Percentiles rank a stretch among this genome's conserved stretches.
Conservation (phyloP, 768 basidiomycete species). For the Hypholoma fasciculare region DNA sequence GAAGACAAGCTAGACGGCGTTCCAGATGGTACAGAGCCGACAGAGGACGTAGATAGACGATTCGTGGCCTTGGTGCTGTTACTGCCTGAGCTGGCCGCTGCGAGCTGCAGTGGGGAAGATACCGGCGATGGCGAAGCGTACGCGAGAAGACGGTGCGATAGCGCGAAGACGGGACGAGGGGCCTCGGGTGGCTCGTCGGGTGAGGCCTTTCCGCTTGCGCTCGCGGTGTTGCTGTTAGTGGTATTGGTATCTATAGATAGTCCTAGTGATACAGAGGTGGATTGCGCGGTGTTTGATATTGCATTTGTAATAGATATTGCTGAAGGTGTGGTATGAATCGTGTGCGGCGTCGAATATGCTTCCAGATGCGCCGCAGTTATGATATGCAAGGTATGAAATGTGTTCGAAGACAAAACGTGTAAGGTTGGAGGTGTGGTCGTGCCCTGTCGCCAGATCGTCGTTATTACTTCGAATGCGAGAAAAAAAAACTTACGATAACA, state of each 20-base stretch:
- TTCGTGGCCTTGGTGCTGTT: slow-evolving; percentile 2
- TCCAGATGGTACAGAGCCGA: slow-evolving; percentile 6
- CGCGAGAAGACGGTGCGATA: slow-evolving; percentile 64
- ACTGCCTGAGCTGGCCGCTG: background rate
- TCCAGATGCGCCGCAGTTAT: slow-evolving; percentile 48
- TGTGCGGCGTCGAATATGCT: slow-evolving; percentile 39
- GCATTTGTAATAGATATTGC: slow-evolving; percentile 15
- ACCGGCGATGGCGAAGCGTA: slow-evolving; percentile 37
- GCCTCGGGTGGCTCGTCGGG: slow-evolving; percentile 1
- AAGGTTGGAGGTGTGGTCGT: slow-evolving; percentile 56
- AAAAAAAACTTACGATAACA: slow-evolving; percentile 49
- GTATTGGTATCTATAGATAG: slow-evolving; percentile 7
- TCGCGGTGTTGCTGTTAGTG: background rate
- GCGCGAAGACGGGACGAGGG: slow-evolving; percentile 55
- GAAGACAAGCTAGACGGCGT: slow-evolving; percentile 11
- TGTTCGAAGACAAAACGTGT: slow-evolving; percentile 55
- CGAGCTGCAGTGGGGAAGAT: background rate
- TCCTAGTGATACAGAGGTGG: slow-evolving; percentile 9
- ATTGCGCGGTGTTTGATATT: slow-evolving; percentile 9
- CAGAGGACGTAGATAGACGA: slow-evolving; percentile 21
- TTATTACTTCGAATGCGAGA: background rate
- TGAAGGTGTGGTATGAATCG: slow-evolving; percentile 18
- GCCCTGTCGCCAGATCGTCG: slow-evolving; percentile 39
- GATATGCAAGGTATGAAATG: slow-evolving; percentile 50
- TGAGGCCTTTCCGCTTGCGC: background rate